Base-by-base conservation (phyloP, 2,329 filamentous ascomycete species). In the Chrysosphaeria jannelii region DNA sequence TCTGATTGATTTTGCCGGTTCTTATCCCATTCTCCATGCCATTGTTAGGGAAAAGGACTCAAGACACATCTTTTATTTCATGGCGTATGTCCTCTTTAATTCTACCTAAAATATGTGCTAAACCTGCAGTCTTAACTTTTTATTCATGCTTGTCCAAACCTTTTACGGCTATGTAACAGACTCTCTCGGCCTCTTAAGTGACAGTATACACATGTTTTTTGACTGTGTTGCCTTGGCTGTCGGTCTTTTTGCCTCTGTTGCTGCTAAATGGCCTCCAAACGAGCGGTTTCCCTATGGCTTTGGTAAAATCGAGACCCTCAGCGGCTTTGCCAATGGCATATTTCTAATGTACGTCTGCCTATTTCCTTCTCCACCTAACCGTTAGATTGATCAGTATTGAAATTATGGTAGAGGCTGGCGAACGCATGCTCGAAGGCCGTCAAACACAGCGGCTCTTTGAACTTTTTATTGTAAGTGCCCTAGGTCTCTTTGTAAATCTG, bases 141-240 rank as follows among this genome's bases (percentile, higher is more conserved):
- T 53, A 5, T 97, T 97, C 42, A 97, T 97, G 85, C 48, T 72
- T 16, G 63, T 97, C 2, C 85, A 97, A 37, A 71, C 79, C 19
- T 76, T 81, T 30, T 97, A 97, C 38, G 85, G 85, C 23, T 88
- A 85, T 35, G 48, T 85, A 8, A 93, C 78, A 4, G 79, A 89
- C 33, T 97, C 85, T 0, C 50, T 97, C 5, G 85, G 85, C 3
- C 54, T 97, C n/a, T 59, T 97, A 10, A 90, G 78, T 33, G 85
- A 97, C 44, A 93, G 79, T 36, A 85, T 97, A 31, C 85, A 97
- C 46, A 97, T 97, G 85, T 81, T 97, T 37, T 93, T 97, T 36
- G 85, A 97, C 44, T 97, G 85, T 34, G 65, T 91, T 17, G 85
- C 81, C 11, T 56, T 97, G 14, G 62, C 74, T 2, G 78, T 97